phyloP scores from a whole-genome alignment of 768 basidiomycete genomes.

The Hirschioporus abietinus region DNA sequence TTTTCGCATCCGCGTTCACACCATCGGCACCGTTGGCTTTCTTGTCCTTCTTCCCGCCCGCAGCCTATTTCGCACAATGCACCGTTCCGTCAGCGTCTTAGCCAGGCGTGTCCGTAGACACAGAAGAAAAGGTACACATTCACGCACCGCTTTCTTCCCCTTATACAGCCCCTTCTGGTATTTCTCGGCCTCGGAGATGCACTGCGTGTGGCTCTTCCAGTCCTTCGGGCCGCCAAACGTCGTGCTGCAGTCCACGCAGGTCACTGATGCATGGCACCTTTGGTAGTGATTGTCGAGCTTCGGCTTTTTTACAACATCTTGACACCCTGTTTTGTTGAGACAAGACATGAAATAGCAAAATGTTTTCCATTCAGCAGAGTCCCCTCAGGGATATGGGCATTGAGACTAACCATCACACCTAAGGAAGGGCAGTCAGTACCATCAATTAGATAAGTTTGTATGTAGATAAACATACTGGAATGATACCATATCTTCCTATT shows the following conservation, averaged over 20 bases:
- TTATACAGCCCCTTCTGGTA: conserved; percentile 86
- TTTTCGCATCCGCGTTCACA: conserved; percentile 9
- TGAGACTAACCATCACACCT: not conserved
- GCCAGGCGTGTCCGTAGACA: not conserved
- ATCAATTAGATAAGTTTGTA: not conserved
- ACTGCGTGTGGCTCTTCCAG: conserved; percentile 78
- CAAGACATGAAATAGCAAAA: not conserved
- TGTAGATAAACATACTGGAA: not conserved
- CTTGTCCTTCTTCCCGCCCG: conserved; percentile 3
- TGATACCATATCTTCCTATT: not conserved
- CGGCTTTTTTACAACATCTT: conserved; percentile 89
- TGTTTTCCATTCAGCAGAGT: not conserved
- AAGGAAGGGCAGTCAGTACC: not conserved
- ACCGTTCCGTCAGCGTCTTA: conserved; percentile 20
- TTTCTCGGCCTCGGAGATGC: conserved; percentile 89
- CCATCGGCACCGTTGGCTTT: not conserved
- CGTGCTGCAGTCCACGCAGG: conserved; percentile 85
- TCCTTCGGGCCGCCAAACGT: conserved; percentile 72
- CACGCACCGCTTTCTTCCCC: conserved; percentile 56
- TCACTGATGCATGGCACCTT: conserved; percentile 62
- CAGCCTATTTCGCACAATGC: not conserved
- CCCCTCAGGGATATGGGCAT: not conserved
- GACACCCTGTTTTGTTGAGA: conserved; percentile 45
- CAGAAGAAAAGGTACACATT: not conserved
- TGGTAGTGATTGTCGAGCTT: conserved; percentile 76